Evolutionary conservation across 371 early-diverging fungal species (phyloP).

Genomic region (Rhizopus microsporus): DNA sequence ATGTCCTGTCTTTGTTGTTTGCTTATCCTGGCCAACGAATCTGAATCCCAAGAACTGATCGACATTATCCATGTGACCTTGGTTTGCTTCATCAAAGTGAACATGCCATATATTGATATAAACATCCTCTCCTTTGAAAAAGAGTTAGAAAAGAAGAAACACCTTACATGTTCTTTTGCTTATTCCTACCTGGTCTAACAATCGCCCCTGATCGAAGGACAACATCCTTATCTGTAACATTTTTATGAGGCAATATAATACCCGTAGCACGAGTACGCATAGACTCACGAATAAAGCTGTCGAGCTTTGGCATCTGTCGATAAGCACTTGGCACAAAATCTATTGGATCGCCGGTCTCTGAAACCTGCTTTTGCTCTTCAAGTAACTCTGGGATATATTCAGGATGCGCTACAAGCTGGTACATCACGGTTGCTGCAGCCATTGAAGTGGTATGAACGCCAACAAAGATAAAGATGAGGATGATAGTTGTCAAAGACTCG

Average conservation of each 20-base stretch:
- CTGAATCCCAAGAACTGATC: slow-evolving; percentile 47
- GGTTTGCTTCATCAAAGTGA: slow-evolving; percentile 16
- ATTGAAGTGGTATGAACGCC: slow-evolving; percentile 46
- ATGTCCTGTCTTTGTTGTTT: slow-evolving; percentile 34
- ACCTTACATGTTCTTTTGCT: not conserved
- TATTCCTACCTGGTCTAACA: slow-evolving; percentile 36
- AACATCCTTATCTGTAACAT: slow-evolving; percentile 26
- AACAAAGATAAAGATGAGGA: slow-evolving; percentile 37
- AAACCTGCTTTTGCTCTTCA: slow-evolving; percentile 41
- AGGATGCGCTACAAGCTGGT: slow-evolving; percentile 43
- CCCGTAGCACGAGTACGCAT: slow-evolving; percentile 28
- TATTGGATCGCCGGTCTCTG: slow-evolving; percentile 18
- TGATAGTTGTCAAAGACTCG: slow-evolving; percentile 12
- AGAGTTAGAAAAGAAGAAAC: not conserved
- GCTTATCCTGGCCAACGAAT: slow-evolving; percentile 40
- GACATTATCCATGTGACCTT: slow-evolving; percentile 23
- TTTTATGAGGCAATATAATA: slow-evolving; percentile 31
- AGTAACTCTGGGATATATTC: slow-evolving; percentile 36
- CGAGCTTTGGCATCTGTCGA: slow-evolving; percentile 46
- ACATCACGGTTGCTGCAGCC: slow-evolving; percentile 30
- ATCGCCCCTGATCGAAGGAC: slow-evolving; percentile 42
- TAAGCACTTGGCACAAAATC: slow-evolving; percentile 9
- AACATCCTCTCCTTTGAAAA: slow-evolving; percentile 29
- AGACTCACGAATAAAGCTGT: slow-evolving; percentile 52
- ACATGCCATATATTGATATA: slow-evolving; percentile 31